Base-by-base conservation (phyloP, 2,329 filamentous ascomycete species). In the Fusarium phyllophilum region DNA sequence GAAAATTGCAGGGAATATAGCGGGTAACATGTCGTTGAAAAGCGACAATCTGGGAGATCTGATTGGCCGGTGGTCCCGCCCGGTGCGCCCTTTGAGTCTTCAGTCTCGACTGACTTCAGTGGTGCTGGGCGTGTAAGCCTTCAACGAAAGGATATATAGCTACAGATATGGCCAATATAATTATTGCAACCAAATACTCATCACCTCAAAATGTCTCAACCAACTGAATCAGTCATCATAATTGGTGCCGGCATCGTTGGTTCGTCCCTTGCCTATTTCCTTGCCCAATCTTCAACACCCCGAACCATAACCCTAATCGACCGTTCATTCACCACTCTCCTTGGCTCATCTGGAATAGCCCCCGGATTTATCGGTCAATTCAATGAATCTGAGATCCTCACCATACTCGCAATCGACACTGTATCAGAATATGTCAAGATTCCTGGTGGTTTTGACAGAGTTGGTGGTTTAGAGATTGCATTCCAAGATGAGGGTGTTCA, bases 311-410 rank as follows among this genome's bases (percentile, higher is more conserved):
- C 63, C 3, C 26, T 78, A 2, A 39, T 78, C 2, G 76, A 78
- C 8, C 71, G 76, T 6, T 78, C 71, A 5, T 62, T 76, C 20
- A 48, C 17, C 0, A 24, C 36, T 0, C 45, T 76, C 1, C 62
- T 75, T 1, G 76, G 76, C 1, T 78, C 76, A 11, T 78, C 73
- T 1, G 75, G 76, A 0, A 71, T 74, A 6, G 76, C 76, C 0
- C 76, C 76, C 1, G 76, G 76, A 0, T 77, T 78, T 14, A 42
- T 78, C 6, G 76, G 76, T 2, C 76, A 78, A 10, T 78, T 74
- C 52, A 78, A 78, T 14, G 76, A 78, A 9, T 78, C 76, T 0
- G 48, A 72, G 2, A 34, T 77, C 1, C 72, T 78, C 20, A 76
- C 76, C 8, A 74, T 57, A 8, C 69, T 78, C 4, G 76, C 76